Conservation (phyloP, 2,329 filamentous ascomycete species). For the Acarospora socialis region DNA sequence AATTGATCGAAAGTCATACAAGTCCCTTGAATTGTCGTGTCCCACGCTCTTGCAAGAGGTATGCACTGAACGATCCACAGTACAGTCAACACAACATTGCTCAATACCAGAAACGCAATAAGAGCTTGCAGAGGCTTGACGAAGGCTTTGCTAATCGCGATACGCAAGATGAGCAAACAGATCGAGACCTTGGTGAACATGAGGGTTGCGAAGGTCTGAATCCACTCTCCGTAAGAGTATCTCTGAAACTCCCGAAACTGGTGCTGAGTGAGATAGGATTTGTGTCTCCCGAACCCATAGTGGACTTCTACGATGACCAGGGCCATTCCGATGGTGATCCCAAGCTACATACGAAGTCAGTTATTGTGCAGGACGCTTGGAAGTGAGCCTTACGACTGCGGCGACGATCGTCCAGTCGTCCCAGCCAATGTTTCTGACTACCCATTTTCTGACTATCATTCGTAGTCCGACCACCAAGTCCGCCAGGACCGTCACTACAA, state of each 20-base stretch:
- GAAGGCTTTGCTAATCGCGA: conserved; percentile 7
- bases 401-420: conserved; percentile 11
- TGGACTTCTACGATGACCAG: conserved; percentile 6
- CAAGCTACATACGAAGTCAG: no score
- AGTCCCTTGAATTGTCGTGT: conserved; percentile 3
- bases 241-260: conserved; percentile 6
- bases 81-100: conserved; percentile 10
- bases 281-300: conserved; percentile 10
- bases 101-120: conserved; percentile 5
- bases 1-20: conserved; percentile 10
- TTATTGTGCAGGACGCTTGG: no score
- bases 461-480: conserved; percentile 4
- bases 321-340: conserved; percentile 4
- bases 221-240: conserved; percentile 11
- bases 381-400: no score
- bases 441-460: conserved; percentile 7
- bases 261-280: conserved; percentile 1
- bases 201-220: conserved; percentile 11
- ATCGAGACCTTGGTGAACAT: conserved; percentile 12
- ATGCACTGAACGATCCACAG: conserved; percentile 11
- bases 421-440: conserved; percentile 11
- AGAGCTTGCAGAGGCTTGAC: conserved; percentile 6
- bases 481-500: conserved; percentile 3
- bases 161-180: conserved; percentile 12
- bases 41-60: conserved; percentile 8